Evolutionary conservation across 2,329 filamentous ascomycete species (phyloP).

Genomic region (Fusarium lateritium): DNA sequence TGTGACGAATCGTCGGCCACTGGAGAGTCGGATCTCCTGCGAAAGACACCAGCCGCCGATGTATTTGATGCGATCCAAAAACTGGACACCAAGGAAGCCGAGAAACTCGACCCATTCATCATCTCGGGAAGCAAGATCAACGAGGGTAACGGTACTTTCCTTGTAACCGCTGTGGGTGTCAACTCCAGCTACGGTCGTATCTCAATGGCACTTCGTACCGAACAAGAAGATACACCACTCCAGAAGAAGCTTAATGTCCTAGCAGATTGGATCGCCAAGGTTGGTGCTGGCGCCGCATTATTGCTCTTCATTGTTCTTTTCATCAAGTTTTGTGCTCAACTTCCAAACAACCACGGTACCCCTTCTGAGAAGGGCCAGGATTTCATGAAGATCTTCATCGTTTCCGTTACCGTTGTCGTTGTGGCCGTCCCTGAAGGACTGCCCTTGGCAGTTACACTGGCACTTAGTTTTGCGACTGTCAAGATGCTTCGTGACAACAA

Average conservation of each 20-base stretch:
- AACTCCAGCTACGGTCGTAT: constrained; percentile 69
- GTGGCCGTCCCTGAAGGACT: constrained; percentile 78
- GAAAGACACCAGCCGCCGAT: constrained; percentile 73
- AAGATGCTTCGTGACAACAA: constrained; percentile 81
- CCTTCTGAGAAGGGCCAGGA: constrained; percentile 70
- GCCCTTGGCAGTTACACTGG: constrained; percentile 76
- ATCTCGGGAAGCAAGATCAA: constrained; percentile 69
- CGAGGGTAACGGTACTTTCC: constrained; percentile 67
- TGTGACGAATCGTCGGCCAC: constrained; percentile 83
- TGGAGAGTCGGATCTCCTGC: constrained; percentile 80
- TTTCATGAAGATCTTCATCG: constrained; percentile 76
- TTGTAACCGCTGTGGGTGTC: constrained; percentile 69
- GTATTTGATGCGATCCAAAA: constrained; percentile 68
- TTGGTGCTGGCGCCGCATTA: constrained; percentile 75
- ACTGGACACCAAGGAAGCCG: constrained; percentile 56
- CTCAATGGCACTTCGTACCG: constrained; percentile 68
- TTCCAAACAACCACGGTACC: constrained; percentile 65
- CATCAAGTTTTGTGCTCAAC: constrained; percentile 79
- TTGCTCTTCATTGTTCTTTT: constrained; percentile 83
- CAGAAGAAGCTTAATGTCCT: constrained; percentile 66
- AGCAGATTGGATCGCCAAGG: constrained; percentile 55
- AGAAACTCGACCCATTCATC: constrained; percentile 76
- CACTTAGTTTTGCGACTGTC: constrained; percentile 77
- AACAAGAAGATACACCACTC: constrained; percentile 67
- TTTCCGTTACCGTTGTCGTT: constrained; percentile 76